Evolutionary conservation across 352 stramenopile species (phyloP).

Genomic region (Phytophthora aleatoria): DNA sequence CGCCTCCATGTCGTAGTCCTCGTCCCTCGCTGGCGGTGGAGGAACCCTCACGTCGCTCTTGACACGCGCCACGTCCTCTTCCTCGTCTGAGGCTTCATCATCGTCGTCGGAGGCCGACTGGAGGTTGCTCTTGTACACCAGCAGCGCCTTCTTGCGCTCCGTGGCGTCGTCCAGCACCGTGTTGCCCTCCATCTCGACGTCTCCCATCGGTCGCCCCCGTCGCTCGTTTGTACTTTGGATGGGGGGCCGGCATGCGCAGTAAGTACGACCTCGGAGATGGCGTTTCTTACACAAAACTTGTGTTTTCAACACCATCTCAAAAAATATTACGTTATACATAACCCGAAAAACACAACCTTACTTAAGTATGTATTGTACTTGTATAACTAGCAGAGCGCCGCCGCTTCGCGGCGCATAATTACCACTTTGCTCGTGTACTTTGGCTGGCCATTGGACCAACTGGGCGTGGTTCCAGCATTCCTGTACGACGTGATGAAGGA

Average conservation of each 20-base stretch:
- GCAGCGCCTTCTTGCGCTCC: slow-evolving; percentile 78
- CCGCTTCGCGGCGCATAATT: background rate
- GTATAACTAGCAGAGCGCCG: too few species aligned
- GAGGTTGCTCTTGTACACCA: slow-evolving; percentile 80
- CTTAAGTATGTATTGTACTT: too few species aligned
- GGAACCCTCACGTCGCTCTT: slow-evolving; percentile 15
- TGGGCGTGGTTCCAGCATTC: slow-evolving; percentile 19
- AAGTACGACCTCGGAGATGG: slow-evolving; percentile 4
- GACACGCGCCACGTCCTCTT: slow-evolving; percentile 29
- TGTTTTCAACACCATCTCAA: too few species aligned
- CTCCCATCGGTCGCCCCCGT: slow-evolving; percentile 35
- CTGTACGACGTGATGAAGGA: slow-evolving; percentile 16
- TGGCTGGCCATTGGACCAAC: slow-evolving; percentile 8
- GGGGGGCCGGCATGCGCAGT: slow-evolving; percentile 3
- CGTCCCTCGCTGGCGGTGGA: slow-evolving; percentile 11
- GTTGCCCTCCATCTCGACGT: slow-evolving; percentile 52
- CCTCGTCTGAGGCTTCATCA: slow-evolving; percentile 52
- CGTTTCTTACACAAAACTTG: too few species aligned
- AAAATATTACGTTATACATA: too few species aligned
- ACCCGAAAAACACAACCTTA: too few species aligned
- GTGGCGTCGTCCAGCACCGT: slow-evolving; percentile 35
- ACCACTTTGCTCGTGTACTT: slow-evolving; percentile 3
- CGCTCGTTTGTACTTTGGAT: background rate
- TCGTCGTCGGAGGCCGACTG: slow-evolving; percentile 68
- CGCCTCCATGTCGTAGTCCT: slow-evolving; percentile 24